Evolutionary conservation across 75 land plant genomes (phyloP).

Genomic region (Picea sitchensis): DNA sequence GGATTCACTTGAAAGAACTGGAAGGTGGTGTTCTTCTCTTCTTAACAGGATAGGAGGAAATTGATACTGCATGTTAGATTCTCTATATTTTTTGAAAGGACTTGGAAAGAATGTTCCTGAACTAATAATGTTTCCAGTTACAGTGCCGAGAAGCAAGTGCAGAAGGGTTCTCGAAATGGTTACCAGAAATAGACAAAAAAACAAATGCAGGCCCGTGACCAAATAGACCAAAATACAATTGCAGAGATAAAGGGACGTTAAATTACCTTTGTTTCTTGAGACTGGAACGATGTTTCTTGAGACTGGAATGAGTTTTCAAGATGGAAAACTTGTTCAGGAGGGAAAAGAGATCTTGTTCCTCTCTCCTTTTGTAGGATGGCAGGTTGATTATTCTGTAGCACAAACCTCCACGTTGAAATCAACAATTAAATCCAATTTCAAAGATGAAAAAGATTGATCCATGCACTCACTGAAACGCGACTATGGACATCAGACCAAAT

Average conservation of each 20-base stretch:
- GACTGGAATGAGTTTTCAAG: too few relatives aligned
- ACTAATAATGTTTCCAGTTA: background rate
- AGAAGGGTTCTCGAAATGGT: too few relatives aligned
- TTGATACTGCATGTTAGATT: conserved; percentile 8
- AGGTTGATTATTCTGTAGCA: conserved; percentile 70
- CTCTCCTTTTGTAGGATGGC: conserved; percentile 48
- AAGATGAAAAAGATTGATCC: too few relatives aligned
- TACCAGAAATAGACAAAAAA: too few relatives aligned
- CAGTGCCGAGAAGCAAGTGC: too few relatives aligned
- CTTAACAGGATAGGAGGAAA: conserved; percentile 7
- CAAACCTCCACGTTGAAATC: conserved; percentile 31
- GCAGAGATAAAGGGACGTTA: too few relatives aligned
- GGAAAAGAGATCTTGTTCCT: conserved; percentile 37
- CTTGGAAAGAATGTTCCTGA: background rate
- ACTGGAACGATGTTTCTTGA: too few relatives aligned
- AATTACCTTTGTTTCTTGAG: too few relatives aligned
- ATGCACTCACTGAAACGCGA: too few relatives aligned
- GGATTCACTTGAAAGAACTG: conserved; percentile 17
- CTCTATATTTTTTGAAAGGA: background rate
- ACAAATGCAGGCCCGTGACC: background rate
- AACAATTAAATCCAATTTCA: too few relatives aligned
- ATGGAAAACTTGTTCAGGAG: too few relatives aligned
- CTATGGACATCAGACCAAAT: too few relatives aligned
- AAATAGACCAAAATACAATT: background rate
- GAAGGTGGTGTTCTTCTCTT: conserved; percentile 2